These are phyloP conservation scores for Spergularia azorica DNA, from an alignment of 179 eudicot species.

Conservation along the genomic window DNA sequence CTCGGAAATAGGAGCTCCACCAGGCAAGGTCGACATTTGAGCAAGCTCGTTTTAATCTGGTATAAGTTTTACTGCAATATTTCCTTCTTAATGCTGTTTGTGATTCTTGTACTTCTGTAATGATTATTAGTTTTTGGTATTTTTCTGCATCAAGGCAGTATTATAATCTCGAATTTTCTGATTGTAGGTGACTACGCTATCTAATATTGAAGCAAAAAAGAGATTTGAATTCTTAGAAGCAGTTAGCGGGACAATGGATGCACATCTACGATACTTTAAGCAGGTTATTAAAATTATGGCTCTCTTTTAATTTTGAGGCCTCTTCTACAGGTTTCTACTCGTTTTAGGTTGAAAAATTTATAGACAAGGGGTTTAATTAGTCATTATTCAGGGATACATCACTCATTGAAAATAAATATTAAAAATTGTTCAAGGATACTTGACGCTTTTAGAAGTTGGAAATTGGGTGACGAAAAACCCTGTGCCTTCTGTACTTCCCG, in stretches of 20 bases:
- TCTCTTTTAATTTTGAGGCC: background rate
- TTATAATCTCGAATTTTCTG: conserved; percentile 12
- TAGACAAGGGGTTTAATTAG: background rate
- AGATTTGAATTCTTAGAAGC: conserved; percentile 98
- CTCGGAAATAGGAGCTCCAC: conserved; percentile 78
- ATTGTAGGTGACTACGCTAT: conserved; percentile 76
- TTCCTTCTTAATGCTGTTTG: background rate
- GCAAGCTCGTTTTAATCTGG: conserved; percentile 97
- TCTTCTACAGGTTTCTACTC: background rate
- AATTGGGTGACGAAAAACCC: conserved; percentile 4
- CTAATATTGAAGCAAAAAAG: conserved; percentile 95
- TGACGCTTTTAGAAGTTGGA: background rate
- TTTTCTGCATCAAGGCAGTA: background rate
- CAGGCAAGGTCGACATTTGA: conserved; percentile 89
- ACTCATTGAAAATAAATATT: too few species aligned
- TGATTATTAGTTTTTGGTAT: background rate
- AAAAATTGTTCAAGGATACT: background rate
- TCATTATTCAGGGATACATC: background rate
- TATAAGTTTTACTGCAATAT: conserved; percentile 21
- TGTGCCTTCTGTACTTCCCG: too few species aligned
- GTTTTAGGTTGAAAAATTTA: background rate
- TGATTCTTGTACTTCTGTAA: background rate
- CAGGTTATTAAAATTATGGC: conserved; percentile 47
- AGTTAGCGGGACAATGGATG: conserved; percentile 98
- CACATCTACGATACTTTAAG: conserved; percentile 97